Conservation (phyloP, 192 early-diverging fungal species). For the Backusella mclennaniae region DNA sequence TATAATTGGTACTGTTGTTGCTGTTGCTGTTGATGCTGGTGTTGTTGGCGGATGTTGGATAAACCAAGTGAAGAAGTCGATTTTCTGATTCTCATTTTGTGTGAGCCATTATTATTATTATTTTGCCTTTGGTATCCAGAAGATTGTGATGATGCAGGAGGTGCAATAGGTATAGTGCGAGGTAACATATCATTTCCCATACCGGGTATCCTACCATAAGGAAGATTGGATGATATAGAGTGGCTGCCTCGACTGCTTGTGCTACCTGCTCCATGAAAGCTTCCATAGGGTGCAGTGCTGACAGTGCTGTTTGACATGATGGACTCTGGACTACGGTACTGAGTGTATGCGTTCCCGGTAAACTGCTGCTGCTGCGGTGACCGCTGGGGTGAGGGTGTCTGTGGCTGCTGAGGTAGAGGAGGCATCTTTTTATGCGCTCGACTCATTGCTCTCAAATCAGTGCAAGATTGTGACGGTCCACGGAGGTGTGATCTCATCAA, state of each 20-base stretch:
- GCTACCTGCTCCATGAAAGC: neutral
- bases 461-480: slow-evolving; percentile 5
- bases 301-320: slow-evolving; percentile 1
- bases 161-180: slow-evolving; percentile 2
- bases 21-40: neutral
- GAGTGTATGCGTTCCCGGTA: neutral
- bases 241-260: neutral
- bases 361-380: neutral
- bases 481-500: slow-evolving; percentile 9
- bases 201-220: neutral
- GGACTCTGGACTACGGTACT: slow-evolving; percentile 6
- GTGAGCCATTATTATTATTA: neutral
- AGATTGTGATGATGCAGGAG: slow-evolving; percentile 5
- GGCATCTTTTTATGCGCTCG: neutral
- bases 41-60: neutral
- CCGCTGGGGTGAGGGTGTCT: neutral
- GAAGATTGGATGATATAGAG: neutral
- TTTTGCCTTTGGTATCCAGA: slow-evolving; percentile 2
- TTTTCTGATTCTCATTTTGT: slow-evolving; percentile 13
- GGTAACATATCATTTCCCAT: slow-evolving; percentile 4
- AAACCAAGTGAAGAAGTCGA: neutral
- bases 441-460: slow-evolving; percentile 4
- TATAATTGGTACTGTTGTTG: neutral
- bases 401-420: neutral
- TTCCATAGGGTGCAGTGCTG: neutral